Percentiles rank a stretch among this genome's conserved stretches.
Conservation (phyloP, 2,329 filamentous ascomycete genomes). For the Xylariaceae sp. region DNA sequence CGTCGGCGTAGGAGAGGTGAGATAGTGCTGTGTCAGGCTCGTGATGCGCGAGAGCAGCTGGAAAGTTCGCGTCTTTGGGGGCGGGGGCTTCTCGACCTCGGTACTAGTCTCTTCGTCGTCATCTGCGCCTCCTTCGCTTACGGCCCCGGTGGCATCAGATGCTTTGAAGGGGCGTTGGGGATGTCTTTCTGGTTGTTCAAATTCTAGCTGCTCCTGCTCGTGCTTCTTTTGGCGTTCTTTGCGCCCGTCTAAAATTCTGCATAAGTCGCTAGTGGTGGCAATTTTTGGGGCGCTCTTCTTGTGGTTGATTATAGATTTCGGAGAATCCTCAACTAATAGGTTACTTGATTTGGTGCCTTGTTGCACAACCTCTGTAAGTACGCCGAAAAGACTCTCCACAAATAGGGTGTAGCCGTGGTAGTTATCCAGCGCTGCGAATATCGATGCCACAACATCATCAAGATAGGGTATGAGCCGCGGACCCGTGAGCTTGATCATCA, state of each 20-base stretch:
- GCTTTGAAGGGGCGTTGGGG: slow-evolving; percentile 46
- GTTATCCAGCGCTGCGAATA: slow-evolving; percentile 91
- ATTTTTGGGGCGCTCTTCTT: slow-evolving; percentile 47
- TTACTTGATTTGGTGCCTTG: slow-evolving; percentile 72
- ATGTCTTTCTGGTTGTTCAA: slow-evolving; percentile 43
- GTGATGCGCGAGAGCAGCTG: slow-evolving; percentile 82
- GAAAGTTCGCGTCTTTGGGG: slow-evolving; percentile 79
- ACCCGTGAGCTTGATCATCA: slow-evolving; percentile 92
- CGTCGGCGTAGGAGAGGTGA: slow-evolving; percentile 82
- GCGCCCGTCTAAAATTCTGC: slow-evolving; percentile 69
- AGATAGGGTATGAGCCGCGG: slow-evolving; percentile 83
- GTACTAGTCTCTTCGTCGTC: slow-evolving; percentile 45
- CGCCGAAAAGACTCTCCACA: slow-evolving; percentile 83
- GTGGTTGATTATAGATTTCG: slow-evolving; percentile 46
- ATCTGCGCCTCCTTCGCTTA: slow-evolving; percentile 44
- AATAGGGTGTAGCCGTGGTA: slow-evolving; percentile 92
- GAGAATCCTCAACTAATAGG: slow-evolving; percentile 53
- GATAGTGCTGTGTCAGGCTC: slow-evolving; percentile 84
- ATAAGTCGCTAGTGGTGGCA: slow-evolving; percentile 53
- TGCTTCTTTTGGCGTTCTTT: slow-evolving; percentile 49
- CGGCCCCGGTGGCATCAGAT: slow-evolving; percentile 35
- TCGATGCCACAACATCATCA: slow-evolving; percentile 87
- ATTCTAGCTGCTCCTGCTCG: slow-evolving; percentile 43
- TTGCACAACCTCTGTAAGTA: slow-evolving; percentile 81
- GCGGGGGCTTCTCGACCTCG: slow-evolving; percentile 57